Evolutionary conservation across 352 stramenopile species (phyloP).

Genomic region (Globisporangium heterothallicum): DNA sequence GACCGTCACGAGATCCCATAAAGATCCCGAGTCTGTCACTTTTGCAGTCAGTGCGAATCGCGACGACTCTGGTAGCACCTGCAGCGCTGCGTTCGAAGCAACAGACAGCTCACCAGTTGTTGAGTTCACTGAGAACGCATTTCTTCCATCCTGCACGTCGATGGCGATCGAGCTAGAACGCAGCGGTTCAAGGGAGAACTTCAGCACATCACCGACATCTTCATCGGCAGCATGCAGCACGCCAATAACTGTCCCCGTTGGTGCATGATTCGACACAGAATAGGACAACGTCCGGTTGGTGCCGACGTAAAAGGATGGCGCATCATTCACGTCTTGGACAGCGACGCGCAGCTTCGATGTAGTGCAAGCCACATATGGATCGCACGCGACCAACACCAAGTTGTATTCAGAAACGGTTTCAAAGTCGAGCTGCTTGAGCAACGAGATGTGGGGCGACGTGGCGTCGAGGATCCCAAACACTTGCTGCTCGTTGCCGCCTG

Average conservation of each 20-base stretch:
- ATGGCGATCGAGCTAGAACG: not conserved
- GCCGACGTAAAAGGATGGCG: constrained; percentile 2
- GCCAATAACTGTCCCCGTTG: not conserved
- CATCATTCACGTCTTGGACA: constrained; percentile 5
- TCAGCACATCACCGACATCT: constrained; percentile 5
- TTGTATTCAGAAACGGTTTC: constrained; percentile 1
- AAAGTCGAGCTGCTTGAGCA: constrained; percentile 1
- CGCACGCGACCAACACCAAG: constrained; percentile 4
- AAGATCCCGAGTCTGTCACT: constrained; percentile 3
- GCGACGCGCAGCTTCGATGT: not conserved
- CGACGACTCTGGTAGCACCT: not conserved
- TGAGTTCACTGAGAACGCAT: constrained; percentile 2
- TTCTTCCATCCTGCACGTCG: not conserved
- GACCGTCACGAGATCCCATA: not conserved
- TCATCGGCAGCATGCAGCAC: constrained; percentile 4
- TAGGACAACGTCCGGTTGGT: constrained; percentile 5
- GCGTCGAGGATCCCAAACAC: constrained; percentile 14
- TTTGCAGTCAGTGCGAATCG: constrained; percentile 2
- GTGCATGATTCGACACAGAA: constrained; percentile 2
- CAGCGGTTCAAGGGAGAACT: constrained; percentile 2
- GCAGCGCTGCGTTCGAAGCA: not conserved
- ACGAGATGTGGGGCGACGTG: not conserved
- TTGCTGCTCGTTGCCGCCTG: constrained; percentile 13
- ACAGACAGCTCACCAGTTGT: constrained; percentile 7
- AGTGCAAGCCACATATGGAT: constrained; percentile 6